Evolutionary conservation across 768 basidiomycete species (phyloP), one percentile per base, ranked within the genome.

Genomic region (Galerina marginata): DNA sequence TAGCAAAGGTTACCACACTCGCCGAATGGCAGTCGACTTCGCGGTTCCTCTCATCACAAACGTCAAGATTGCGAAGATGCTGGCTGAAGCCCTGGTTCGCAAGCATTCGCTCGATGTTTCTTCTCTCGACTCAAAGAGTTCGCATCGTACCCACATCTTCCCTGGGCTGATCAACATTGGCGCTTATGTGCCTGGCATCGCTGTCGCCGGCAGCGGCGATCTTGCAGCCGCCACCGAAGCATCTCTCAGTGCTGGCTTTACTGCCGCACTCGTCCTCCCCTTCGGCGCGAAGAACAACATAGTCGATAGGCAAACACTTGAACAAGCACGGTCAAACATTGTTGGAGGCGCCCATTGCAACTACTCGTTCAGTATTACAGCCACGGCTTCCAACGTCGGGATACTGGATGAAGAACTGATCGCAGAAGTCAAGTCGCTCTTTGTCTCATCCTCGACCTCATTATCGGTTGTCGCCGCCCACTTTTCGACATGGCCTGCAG

Each of bases 11-110:
- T 99, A 99, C 74, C 87, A 88, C 61, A 96, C 96, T 33, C 92
- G 97, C 67, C 91, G 97, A 53, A 96, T 99, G 95, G 97, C 97
- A 6, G 95, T 99, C 64, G 97, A 99, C 75, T 98, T 96, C 69
- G 97, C 96, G 33, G 89, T 99, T 37, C 97, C 97, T 1, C 83
- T 99, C 53, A 94, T 99, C 71, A 99, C 96, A 45, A 99, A 99
- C 73, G 92, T 99, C 79, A 99, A 99, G 81, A 95, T 95, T 70
- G 96, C 96, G 57, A 99, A 99, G 75, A 83, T 99, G 71, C 85
- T 99, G 42, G 91, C 93, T 14, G 95, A 99, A 76, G 97, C 96
- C 2, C 80, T 96, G 50, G 89, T 95, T 51, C 87, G 94, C 64
- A 95, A 88, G 74, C 81, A 96, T n/a, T 87, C 95, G 4, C 82